Conservation (phyloP, 2,329 filamentous ascomycete species). For the Nectriaceae sp. region DNA sequence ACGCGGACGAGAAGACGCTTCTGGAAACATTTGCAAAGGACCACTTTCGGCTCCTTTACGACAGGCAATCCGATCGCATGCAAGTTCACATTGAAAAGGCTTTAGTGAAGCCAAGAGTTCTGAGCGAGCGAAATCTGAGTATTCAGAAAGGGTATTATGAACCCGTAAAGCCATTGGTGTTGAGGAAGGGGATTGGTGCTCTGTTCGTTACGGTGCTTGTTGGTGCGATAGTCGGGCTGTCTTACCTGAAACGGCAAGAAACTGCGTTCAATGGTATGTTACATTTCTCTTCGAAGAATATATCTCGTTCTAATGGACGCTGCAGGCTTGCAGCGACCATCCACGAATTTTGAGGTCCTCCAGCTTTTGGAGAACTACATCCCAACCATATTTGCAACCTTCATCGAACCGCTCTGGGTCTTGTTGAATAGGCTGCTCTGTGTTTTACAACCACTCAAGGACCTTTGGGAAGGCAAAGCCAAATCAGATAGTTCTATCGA, state of each 20-base stretch:
- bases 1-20: conserved; percentile 12
- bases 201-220: conserved; percentile 15
- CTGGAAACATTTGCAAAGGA: conserved; percentile 7
- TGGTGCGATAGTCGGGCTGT: conserved; percentile 15
- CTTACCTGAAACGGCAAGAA: conserved; percentile 27
- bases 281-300: background rate
- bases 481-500: conserved; percentile 40
- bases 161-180: conserved; percentile 23
- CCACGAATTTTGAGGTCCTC: conserved; percentile 33
- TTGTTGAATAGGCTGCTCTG: conserved; percentile 55
- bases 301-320: background rate
- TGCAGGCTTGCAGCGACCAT: conserved; percentile 35
- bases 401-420: conserved; percentile 59
- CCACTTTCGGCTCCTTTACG: conserved; percentile 13
- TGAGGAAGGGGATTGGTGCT: conserved; percentile 17
- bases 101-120: background rate
- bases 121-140: background rate
- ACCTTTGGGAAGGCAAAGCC: conserved; percentile 43
- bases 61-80: background rate
- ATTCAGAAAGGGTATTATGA: conserved; percentile 21
- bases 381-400: conserved; percentile 54
- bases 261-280: conserved; percentile 19
- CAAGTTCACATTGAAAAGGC: background rate
- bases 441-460: conserved; percentile 55
- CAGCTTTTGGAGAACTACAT: conserved; percentile 50